Percentiles rank a stretch among this genome's conserved stretches.
Evolutionary conservation across 2,329 filamentous ascomycete species (phyloP).

Genomic region (Ampelomyces quisqualis): DNA sequence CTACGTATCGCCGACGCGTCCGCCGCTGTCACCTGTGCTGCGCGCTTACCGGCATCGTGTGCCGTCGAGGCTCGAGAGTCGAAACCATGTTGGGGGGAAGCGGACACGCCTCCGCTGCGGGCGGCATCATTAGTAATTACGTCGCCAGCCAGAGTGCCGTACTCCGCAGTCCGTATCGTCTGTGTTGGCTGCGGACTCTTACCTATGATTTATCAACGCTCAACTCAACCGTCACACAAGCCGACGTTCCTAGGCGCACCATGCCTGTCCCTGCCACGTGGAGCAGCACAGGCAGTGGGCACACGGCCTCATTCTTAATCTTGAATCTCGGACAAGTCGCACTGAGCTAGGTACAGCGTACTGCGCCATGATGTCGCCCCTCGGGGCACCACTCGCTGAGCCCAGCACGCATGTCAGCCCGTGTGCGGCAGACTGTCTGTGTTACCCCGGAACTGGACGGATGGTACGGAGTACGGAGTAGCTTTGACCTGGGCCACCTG

Average conservation of each 20-base stretch:
- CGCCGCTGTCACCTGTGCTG: too few relatives aligned
- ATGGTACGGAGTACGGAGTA: too few relatives aligned
- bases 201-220: too few relatives aligned
- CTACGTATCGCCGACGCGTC: background rate
- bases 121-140: too few relatives aligned
- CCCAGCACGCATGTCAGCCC: constrained; percentile 15
- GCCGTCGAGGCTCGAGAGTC: too few relatives aligned
- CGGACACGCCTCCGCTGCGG: too few relatives aligned
- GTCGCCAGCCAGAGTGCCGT: too few relatives aligned
- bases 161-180: too few relatives aligned
- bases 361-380: constrained; percentile 24
- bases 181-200: too few relatives aligned
- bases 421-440: constrained; percentile 25
- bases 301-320: background rate
- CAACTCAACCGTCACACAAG: background rate
- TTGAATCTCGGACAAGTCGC: background rate
- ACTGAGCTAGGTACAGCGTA: too few relatives aligned
- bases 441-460: constrained; percentile 25
- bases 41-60: too few relatives aligned
- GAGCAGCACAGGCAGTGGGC: constrained; percentile 4
- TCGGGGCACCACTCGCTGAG: constrained; percentile 20
- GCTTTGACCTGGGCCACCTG: constrained; percentile 21
- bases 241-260: constrained; percentile 1
- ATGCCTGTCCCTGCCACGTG: constrained; percentile 11
- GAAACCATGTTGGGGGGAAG: too few relatives aligned